Base-by-base conservation (phyloP, 345 rosid species). In the Litchi chinensis region DNA sequence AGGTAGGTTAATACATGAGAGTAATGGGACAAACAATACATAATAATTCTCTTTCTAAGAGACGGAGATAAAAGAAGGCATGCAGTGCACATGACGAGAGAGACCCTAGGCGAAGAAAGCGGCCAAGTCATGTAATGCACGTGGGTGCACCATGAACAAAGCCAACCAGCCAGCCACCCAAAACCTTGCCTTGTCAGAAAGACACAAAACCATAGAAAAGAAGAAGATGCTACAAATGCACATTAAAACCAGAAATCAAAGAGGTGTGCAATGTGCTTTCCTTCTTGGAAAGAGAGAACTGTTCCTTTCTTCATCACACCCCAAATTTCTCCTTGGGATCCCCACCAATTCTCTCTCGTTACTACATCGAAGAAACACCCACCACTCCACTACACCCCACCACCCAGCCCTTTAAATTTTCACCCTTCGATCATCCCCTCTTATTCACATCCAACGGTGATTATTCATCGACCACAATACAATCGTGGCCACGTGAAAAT, bases 101-200 rank as follows among this genome's bases (percentile, higher is more conserved):
- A 72, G 83, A 70, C 65, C 37, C 62, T n/a, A 48, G 72, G 62
- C 28, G 1, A 26, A 26, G 28, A 26, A 63, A 78, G 79, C 77
- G 70, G 44, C 64, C 65, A 5, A 65, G 65, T 67, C 73, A 76
- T 62, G 79, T 57, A 74, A 41, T 41, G 75, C 87, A 82, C 79
- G 87, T 79, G 89, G 77, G 21, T 43, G 65, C 75, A 64, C 70
- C 73, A 62, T 76, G 52, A 5, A 5, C 65, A 21, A 43, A 5
- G 12, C 22, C 24, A 60, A 18, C 22, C 15, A 54, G 59, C 59
- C 15, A 32, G 37, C 2, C 65, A 60, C 9, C 65, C 65, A 18
- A 46, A 46, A 7, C 52, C 12, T 32, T 32, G 37, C 37, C 37
- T 3, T 32, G 59, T 10, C 59, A 54, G 59, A 8, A 13, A 54